Evolutionary conservation across 805 yeast species (phyloP).

Genomic region (Brettanomyces naardenensis): DNA sequence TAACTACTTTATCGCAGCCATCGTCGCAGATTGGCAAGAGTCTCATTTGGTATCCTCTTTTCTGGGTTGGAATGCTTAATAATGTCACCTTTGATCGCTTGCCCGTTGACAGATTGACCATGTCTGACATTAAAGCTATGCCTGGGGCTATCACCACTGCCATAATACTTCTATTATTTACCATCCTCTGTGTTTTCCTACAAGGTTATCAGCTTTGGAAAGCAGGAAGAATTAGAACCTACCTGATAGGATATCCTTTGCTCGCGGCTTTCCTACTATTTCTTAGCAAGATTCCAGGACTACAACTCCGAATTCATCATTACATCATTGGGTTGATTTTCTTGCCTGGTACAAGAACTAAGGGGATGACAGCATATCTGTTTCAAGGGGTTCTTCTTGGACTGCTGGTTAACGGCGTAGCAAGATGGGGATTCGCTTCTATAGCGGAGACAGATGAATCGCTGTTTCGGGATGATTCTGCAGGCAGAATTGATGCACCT

Average conservation of each 20-base stretch:
- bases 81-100: slow-evolving; percentile 82
- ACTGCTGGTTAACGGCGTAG: slow-evolving; percentile 71
- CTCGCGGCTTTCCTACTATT: slow-evolving; percentile 36
- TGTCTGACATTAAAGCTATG: slow-evolving; percentile 61
- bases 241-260: slow-evolving; percentile 43
- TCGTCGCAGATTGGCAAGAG: slow-evolving; percentile 36
- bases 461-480: slow-evolving; percentile 68
- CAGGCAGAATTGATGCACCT: slow-evolving; percentile 48
- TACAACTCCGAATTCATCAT: slow-evolving; percentile 74
- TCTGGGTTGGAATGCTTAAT: slow-evolving; percentile 80
- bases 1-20: slow-evolving; percentile 35
- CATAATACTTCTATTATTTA: slow-evolving; percentile 35
- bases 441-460: slow-evolving; percentile 70
- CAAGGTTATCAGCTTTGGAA: slow-evolving; percentile 81
- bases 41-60: slow-evolving; percentile 66
- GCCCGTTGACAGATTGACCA: slow-evolving; percentile 79
- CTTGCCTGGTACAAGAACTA: slow-evolving; percentile 77
- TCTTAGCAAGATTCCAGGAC: slow-evolving; percentile 40
- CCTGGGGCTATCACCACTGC: slow-evolving; percentile 73
- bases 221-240: slow-evolving; percentile 58
- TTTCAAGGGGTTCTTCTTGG: slow-evolving; percentile 86
- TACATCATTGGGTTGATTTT: slow-evolving; percentile 68
- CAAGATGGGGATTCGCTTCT: slow-evolving; percentile 92
- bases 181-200: slow-evolving; percentile 48
- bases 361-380: slow-evolving; percentile 59